Evolutionary conservation across 2,329 filamentous ascomycete species (phyloP).

Genomic region (Cadophora sp.): DNA sequence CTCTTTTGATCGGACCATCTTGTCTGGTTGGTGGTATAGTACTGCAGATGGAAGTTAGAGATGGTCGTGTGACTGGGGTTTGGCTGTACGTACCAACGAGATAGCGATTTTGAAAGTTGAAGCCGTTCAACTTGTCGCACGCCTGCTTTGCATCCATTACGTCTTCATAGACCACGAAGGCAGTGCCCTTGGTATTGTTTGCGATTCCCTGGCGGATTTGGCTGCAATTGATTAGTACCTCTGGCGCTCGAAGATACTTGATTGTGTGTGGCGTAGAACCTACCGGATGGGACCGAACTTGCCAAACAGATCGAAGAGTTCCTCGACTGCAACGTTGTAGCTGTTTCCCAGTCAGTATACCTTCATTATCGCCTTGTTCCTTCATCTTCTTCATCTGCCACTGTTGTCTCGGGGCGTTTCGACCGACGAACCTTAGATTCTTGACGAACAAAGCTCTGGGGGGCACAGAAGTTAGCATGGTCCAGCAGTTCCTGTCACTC

Average conservation of each 20-base stretch:
- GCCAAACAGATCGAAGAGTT: constrained; percentile 98
- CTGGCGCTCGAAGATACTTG: constrained; percentile 5
- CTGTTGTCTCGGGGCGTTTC: constrained; percentile 29
- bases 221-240: constrained; percentile 54
- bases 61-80: constrained; percentile 16
- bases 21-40: constrained; percentile 79
- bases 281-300: constrained; percentile 97
- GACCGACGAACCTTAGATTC: constrained; percentile 85
- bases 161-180: constrained; percentile 99
- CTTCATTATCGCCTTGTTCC: constrained; percentile 61
- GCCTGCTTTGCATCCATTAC: constrained; percentile 98
- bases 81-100: constrained; percentile 79
- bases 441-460: constrained; percentile 98
- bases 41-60: constrained; percentile 52
- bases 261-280: constrained; percentile 45
- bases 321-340: constrained; percentile 98
- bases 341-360: constrained; percentile 54
- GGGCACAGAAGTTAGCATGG: constrained; percentile 39
- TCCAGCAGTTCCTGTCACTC: constrained; percentile 12
- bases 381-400: constrained; percentile 41
- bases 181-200: constrained; percentile 96
- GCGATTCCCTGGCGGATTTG: constrained; percentile 99
- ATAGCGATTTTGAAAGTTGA: constrained; percentile 99
- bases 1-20: constrained; percentile 87
- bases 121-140: constrained; percentile 99